These are phyloP conservation scores for Acanthamoeba polyphaga DNA, from an alignment of 208 protist genomes.

Conservation along the genomic window DNA sequence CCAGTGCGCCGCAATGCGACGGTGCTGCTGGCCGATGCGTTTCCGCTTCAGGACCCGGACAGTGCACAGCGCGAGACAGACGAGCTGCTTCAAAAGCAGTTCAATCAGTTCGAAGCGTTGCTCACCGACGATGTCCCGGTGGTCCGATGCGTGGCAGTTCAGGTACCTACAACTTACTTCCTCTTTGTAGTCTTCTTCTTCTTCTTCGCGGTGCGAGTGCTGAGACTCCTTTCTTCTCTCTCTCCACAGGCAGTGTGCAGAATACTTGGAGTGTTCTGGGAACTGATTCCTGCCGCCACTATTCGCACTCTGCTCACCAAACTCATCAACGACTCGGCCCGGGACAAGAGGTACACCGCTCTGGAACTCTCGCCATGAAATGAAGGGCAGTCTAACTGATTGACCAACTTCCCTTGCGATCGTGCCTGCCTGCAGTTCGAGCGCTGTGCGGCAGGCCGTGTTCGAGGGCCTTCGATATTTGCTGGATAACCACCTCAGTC, in stretches of 20 bases:
- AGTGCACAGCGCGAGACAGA: conserved; percentile 77
- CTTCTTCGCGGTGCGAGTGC: too few relatives aligned
- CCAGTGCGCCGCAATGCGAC: conserved; percentile 84
- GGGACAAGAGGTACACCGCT: conserved; percentile 74
- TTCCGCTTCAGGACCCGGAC: conserved; percentile 88
- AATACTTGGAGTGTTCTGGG: conserved; percentile 86
- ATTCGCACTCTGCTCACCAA: conserved; percentile 77
- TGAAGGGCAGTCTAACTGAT: neutral
- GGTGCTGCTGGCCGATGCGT: conserved; percentile 87
- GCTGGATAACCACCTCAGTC: conserved; percentile 85
- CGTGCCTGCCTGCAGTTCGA: neutral
- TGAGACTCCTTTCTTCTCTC: neutral
- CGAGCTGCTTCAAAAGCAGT: conserved; percentile 83
- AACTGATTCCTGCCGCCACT: conserved; percentile 85
- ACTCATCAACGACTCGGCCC: conserved; percentile 76
- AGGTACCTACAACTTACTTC: neutral
- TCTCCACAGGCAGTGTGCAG: conserved; percentile 73
- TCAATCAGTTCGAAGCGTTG: conserved; percentile 81
- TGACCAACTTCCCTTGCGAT: neutral
- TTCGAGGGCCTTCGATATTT: conserved; percentile 84
- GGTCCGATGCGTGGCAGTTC: conserved; percentile 83
- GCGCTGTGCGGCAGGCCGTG: conserved; percentile 82
- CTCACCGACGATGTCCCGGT: conserved; percentile 82
- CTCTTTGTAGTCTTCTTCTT: too few relatives aligned
- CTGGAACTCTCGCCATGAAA: neutral